Evolutionary conservation across 371 early-diverging fungal species (phyloP).

Genomic region (Mucor ambiguus): DNA sequence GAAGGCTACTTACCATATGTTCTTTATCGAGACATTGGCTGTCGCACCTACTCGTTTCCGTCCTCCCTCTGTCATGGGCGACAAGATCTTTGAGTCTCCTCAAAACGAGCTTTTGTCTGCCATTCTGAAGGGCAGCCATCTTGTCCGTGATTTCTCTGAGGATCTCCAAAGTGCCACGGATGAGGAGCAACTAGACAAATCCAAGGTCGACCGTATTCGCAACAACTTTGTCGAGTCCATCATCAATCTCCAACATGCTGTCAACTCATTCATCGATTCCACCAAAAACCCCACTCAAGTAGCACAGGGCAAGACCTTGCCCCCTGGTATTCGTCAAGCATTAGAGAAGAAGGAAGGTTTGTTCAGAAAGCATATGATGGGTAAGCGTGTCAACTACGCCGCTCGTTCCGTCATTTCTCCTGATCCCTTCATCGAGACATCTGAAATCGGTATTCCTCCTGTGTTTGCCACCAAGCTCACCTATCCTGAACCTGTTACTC

Average conservation of each 20-base stretch:
- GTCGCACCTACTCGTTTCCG: slow-evolving; percentile 98
- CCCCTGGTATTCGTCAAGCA: slow-evolving; percentile 94
- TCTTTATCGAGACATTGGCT: slow-evolving; percentile 94
- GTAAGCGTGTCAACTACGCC: slow-evolving; percentile 99
- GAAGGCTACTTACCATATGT: slow-evolving; percentile 76
- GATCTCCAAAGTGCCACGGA: slow-evolving; percentile 40
- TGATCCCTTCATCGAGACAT: slow-evolving; percentile 98
- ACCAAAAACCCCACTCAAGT: slow-evolving; percentile 72
- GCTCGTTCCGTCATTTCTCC: slow-evolving; percentile 99
- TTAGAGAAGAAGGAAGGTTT: slow-evolving; percentile 99
- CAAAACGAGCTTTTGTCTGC: slow-evolving; percentile 88
- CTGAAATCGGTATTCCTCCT: slow-evolving; percentile 98
- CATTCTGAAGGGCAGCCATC: slow-evolving; percentile 83
- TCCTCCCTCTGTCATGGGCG: slow-evolving; percentile 90
- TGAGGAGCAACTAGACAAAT: slow-evolving; percentile 43
- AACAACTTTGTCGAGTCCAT: slow-evolving; percentile 71
- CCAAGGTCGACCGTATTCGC: slow-evolving; percentile 41
- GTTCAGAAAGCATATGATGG: slow-evolving; percentile 99
- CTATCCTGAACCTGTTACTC: slow-evolving; percentile 98
- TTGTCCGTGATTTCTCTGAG: slow-evolving; percentile 63
- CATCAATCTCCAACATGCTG: slow-evolving; percentile 86
- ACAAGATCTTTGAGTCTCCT: slow-evolving; percentile 91
- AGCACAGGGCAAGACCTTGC: slow-evolving; percentile 58
- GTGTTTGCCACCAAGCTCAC: slow-evolving; percentile 98
- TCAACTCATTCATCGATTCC: slow-evolving; percentile 93